Evolutionary conservation across 2,329 filamentous ascomycete genomes (phyloP).

Genomic region (Xylaria digitata): DNA sequence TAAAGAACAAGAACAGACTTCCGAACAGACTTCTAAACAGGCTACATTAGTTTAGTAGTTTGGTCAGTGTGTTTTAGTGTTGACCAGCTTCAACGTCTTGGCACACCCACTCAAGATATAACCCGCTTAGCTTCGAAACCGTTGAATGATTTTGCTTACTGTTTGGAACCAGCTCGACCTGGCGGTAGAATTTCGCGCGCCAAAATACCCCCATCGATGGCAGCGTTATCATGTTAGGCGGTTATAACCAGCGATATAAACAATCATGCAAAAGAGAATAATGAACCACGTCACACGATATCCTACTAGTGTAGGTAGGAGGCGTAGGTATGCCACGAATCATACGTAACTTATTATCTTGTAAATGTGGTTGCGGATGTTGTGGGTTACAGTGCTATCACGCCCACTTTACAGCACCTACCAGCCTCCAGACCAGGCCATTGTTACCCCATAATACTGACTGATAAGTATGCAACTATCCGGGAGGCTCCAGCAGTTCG

Average conservation of each 20-base stretch:
- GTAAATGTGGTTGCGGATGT: background rate
- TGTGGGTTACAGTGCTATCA: constrained; percentile 21
- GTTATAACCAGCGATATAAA: background rate
- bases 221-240: constrained; percentile 3
- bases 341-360: background rate
- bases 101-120: constrained; percentile 33
- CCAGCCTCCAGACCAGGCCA: background rate
- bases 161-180: constrained; percentile 28
- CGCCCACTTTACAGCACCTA: no score
- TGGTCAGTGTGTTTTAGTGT: constrained; percentile 13
- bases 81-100: constrained; percentile 26
- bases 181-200: constrained; percentile 6
- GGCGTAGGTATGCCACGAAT: background rate
- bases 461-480: constrained; percentile 15
- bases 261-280: background rate
- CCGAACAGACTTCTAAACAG: constrained; percentile 2
- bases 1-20: background rate
- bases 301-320: constrained; percentile 5
- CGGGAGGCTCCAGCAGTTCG: constrained; percentile 8
- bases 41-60: constrained; percentile 23
- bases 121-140: constrained; percentile 26
- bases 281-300: constrained; percentile 9
- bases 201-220: constrained; percentile 16
- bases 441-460: constrained; percentile 7
- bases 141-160: constrained; percentile 32